Evolutionary conservation across 805 yeast species (phyloP).

Genomic region (Candida railenensis): DNA sequence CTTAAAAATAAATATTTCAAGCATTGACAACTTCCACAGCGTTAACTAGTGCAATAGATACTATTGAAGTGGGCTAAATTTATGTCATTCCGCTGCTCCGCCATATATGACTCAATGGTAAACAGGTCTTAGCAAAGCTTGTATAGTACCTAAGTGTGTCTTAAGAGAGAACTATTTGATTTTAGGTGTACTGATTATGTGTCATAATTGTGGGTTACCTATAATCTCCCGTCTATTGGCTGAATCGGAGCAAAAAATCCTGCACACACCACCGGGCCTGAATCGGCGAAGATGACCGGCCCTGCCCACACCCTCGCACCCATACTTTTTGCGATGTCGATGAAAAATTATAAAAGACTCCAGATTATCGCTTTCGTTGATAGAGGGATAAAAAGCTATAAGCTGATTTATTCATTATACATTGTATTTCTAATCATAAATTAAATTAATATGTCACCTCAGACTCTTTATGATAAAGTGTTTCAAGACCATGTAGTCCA

Average conservation of each 20-base stretch:
- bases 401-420: too few relatives aligned
- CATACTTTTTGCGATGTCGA: neutral
- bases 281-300: neutral
- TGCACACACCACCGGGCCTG: conserved; percentile 1
- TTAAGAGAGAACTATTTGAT: neutral
- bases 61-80: too few relatives aligned
- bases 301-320: neutral
- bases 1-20: neutral
- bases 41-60: too few relatives aligned
- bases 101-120: neutral
- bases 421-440: neutral
- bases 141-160: neutral
- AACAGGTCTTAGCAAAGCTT: neutral
- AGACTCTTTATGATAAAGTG: conserved; percentile 93
- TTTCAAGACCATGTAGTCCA: conserved; percentile 93
- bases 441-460: conserved; percentile 37
- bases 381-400: too few relatives aligned
- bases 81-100: too few relatives aligned
- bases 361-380: neutral
- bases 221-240: neutral
- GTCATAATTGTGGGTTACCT: neutral
- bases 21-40: neutral
- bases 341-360: conserved; percentile 5
- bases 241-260: neutral
- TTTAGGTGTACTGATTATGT: conserved; percentile 1